Base-by-base conservation (phyloP, 2,329 filamentous ascomycete species). In the Coniella vitis region DNA sequence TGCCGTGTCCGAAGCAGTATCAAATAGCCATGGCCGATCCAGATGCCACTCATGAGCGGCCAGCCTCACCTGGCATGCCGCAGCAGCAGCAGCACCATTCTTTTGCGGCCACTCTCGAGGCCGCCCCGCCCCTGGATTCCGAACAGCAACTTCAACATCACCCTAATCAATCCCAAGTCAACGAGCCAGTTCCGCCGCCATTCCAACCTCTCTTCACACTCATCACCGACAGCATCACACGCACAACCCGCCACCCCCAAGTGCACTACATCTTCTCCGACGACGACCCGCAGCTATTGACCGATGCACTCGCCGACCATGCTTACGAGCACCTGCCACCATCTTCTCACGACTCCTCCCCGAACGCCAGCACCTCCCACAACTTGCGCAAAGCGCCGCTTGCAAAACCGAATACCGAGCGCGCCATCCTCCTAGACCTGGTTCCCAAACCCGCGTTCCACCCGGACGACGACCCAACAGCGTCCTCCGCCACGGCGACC, bases 221-320 rank as follows among this genome's bases (percentile, higher is more conserved):
- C 37, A 75, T 97, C 55, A 82, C 87, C 61, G 90, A 95, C 65
- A 69, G 76, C 10, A 77, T 80, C n/a, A 83, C 79, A 8, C 77
- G 81, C 58, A 79, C 87, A 39, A 86, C 88, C 54, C 76, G 88
- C 59, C 90, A 97, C 63, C 93, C 91, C 1, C 82, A 80, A 46
- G 82, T 95, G 1, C 89, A 91, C 69, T 97, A 97, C 69, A 78
- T 97, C 61, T 97, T 98, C 70, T 80, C 81, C 58, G 90, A 97
- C 65, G 93, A 97, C 66, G 90, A 96, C 61, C 79, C 83, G 2
- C 86, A 90, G 40, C 71, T 86, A 38, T 72, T 95, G 34, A 86
- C 86, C 1, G 75, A 81, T 34, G 83, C 86, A 2, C 83, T 65
- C 66, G 79, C 63, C 47, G 70, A 69, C 49, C 68, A 72, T 45